phyloP scores from a whole-genome alignment of 1,284 basidiomycete species.

The Ustilago lituana region DNA sequence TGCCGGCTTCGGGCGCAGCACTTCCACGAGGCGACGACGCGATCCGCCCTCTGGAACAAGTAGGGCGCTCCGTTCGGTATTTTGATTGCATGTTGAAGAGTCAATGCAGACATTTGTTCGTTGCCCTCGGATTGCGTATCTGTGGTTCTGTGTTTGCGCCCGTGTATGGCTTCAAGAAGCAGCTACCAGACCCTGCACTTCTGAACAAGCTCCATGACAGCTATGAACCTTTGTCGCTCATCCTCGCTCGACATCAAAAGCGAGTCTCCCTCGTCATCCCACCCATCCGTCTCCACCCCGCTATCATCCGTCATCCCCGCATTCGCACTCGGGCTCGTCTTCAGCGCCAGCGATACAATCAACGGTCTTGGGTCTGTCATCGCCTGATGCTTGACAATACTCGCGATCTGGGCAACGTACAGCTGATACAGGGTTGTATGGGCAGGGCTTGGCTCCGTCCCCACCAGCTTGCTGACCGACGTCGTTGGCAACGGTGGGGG shows the following conservation, averaged over 20 bases:
- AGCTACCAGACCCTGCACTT: slow-evolving; percentile 63
- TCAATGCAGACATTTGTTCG: background rate
- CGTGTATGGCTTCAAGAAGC: background rate
- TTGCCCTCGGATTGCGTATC: no score
- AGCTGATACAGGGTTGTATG: slow-evolving; percentile 79
- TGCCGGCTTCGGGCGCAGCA: slow-evolving; percentile 39
- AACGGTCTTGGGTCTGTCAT: slow-evolving; percentile 34
- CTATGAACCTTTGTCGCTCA: slow-evolving; percentile 75
- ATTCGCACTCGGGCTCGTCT: slow-evolving; percentile 1
- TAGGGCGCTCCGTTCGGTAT: slow-evolving; percentile 11
- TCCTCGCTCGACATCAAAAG: slow-evolving; percentile 70
- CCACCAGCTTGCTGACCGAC: slow-evolving; percentile 79
- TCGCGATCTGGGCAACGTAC: slow-evolving; percentile 85
- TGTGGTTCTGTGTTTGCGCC: no score
- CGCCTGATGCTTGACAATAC: slow-evolving; percentile 76
- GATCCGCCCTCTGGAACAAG: slow-evolving; percentile 7
- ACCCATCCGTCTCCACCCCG: background rate
- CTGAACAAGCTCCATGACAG: slow-evolving; percentile 76
- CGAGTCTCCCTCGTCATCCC: slow-evolving; percentile 65
- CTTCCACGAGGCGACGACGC: slow-evolving; percentile 26
- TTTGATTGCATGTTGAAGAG: slow-evolving; percentile 5
- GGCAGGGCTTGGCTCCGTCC: slow-evolving; percentile 73
- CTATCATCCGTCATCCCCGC: background rate
- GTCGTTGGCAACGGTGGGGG: slow-evolving; percentile 78
- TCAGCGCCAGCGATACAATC: slow-evolving; percentile 41